Base-by-base conservation (phyloP, 352 stramenopile species). In the Thraustochytrium sp. region DNA sequence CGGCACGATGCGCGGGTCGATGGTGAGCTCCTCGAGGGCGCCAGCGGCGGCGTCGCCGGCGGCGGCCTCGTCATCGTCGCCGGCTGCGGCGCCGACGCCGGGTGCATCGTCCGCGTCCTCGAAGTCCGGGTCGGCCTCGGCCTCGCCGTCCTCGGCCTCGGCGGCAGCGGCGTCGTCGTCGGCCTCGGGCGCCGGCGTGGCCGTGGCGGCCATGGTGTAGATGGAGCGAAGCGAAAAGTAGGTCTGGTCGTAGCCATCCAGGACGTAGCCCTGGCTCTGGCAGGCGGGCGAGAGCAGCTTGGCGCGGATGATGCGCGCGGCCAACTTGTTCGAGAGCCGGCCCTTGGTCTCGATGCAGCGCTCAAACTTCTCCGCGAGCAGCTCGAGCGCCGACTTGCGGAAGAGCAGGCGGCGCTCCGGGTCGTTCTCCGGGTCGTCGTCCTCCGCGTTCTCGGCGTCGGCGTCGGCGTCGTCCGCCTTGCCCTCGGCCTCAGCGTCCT, bases 221-320 rank as follows among this genome's bases (percentile, higher is more conserved):
- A 80, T 16, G 18, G 34, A 51, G 2, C 53, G 31, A 8, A 80
- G 68, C 31, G 23, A 29, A 46, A 49, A 51, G 46, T 80, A 80
- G 5, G 68, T 65, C 26, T 93, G 53, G 0, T 68, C 53, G 13
- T 48, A 46, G 23, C 90, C 91, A 46, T 94, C 91, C 8, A 94
- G 85, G 26, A 95, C 91, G 63, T 92, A 95, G 2, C 91, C 91
- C 56, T 94, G 91, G 86, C 94, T 94, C 5, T 88, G 90, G 48
- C 90, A 94, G 62, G 82, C 68, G 0, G 89, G 80, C 38, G 83
- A 87, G 29, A 86, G 76, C 8, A 94, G 85, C 74, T 93, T 93
- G 89, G 90, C 94, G 42, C 90, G 88, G 34, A 95, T 56, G 37
- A 92, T 74, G 3, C 88, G 82, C 4, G 92, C 78, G 26, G 91